A percentile compares a stretch with the other conserved stretches of the same genome.
These are phyloP conservation scores for Aspergillaceae sp. DNA, from an alignment of 2,329 filamentous ascomycete genomes.

Conservation along the genomic window DNA sequence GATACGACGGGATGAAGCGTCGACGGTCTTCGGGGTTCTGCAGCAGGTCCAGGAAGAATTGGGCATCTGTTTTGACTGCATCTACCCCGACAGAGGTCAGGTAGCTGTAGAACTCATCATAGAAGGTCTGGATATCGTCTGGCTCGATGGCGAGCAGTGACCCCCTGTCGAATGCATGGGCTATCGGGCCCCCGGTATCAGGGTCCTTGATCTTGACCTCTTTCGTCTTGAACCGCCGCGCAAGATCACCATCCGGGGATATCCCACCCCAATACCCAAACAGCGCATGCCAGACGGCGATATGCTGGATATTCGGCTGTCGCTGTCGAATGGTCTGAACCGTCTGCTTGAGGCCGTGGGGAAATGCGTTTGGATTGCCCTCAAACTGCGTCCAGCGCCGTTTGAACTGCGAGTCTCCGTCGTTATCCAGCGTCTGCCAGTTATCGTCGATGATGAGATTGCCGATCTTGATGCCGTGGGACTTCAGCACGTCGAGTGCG, in stretches of 20 bases:
- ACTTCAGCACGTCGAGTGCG: conserved; percentile 62
- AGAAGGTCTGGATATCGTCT: conserved; percentile 67
- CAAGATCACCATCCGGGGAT: conserved; percentile 63
- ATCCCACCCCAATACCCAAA: conserved; percentile 87
- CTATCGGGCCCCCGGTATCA: conserved; percentile 41
- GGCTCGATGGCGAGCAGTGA: conserved; percentile 65
- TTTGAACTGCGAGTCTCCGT: conserved; percentile 44
- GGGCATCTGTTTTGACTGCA: conserved; percentile 85
- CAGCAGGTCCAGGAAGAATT: conserved; percentile 78
- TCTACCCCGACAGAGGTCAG: conserved; percentile 66
- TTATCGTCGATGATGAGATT: conserved; percentile 95
- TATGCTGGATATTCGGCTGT: conserved; percentile 66
- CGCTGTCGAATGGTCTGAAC: conserved; percentile 59
- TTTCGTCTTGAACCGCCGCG: conserved; percentile 66
- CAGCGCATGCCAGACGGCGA: conserved; percentile 92
- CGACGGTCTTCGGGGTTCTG: conserved; percentile 60
- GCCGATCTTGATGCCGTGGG: conserved; percentile 65
- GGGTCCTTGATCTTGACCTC: conserved; percentile 48
- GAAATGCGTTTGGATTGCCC: conserved; percentile 70
- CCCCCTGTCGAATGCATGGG: conserved; percentile 22
- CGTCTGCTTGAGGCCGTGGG: conserved; percentile 64
- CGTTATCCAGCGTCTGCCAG: conserved; percentile 70
- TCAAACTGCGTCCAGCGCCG: conserved; percentile 73
- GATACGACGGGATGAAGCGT: conserved; percentile 63
- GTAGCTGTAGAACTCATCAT: conserved; percentile 85